Conservation (phyloP, 2,329 filamentous ascomycete species). For the Diaporthe helianthi region DNA sequence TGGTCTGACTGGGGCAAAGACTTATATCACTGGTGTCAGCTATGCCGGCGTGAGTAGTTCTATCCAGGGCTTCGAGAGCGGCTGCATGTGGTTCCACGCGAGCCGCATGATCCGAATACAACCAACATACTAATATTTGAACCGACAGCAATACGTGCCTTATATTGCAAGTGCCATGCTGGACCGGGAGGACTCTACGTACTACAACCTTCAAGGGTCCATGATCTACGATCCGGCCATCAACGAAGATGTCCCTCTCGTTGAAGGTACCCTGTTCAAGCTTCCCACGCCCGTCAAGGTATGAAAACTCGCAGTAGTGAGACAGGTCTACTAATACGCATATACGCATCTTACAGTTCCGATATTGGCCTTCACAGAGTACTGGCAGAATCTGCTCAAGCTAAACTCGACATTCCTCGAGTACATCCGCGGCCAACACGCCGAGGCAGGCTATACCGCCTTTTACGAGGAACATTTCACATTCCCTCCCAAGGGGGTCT, state of each 20-base stretch:
- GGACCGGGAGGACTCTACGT: constrained; percentile 46
- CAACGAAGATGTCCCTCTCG: constrained; percentile 52
- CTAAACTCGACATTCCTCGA: constrained; percentile 44
- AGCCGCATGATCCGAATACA: too few relatives aligned
- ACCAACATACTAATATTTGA: background rate
- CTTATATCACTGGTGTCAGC: constrained; percentile 62
- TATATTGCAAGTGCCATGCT: constrained; percentile 64
- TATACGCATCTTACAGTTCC: background rate
- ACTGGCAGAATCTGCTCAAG: constrained; percentile 10
- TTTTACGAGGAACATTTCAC: constrained; percentile 52
- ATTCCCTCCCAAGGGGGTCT: constrained; percentile 18
- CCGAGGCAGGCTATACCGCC: constrained; percentile 60
- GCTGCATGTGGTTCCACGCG: too few relatives aligned
- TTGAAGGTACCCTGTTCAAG: constrained; percentile 4
- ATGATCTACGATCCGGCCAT: constrained; percentile 72
- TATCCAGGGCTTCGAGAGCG: background rate
- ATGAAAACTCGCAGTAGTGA: background rate
- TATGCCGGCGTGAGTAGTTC: constrained; percentile 53
- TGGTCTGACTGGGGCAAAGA: constrained; percentile 57
- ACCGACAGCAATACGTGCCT: constrained; percentile 53
- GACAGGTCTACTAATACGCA: too few relatives aligned
- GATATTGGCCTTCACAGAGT: constrained; percentile 7
- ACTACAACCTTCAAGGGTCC: constrained; percentile 48
- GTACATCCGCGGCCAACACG: constrained; percentile 56
- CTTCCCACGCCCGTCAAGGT: too few relatives aligned